Base-by-base conservation (phyloP, 179 eudicot genomes). In the Monotropa hypopitys region DNA sequence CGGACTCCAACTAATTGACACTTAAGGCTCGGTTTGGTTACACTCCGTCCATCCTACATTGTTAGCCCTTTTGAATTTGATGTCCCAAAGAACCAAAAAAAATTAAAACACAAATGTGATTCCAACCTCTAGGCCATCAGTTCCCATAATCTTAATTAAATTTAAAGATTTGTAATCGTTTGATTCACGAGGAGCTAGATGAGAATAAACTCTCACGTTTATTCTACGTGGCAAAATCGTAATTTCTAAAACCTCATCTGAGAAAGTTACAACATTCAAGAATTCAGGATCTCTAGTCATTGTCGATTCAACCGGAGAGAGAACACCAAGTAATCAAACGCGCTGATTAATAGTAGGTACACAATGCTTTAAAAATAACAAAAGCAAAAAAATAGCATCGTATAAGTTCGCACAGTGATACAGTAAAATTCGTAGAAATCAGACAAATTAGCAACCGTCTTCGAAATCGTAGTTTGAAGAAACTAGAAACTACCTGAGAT, bases 401-500 rank as follows among this genome's bases (percentile, higher is more conserved):
- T 3, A n/a, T 11, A 1, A 8, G 3, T 70, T 32, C 38, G 33
- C 50, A 42, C 4, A n/a, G 18, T 8, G 43, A 66, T 66, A 38
- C 47, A 35, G 21, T 42, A 69, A 69, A 21, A 69, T 5, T 18
- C 72, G 49, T 2, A 68, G 3, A 45, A 15, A 21, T 46, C 20
- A 70, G 16, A 45, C 35, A 43, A 46, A 23, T 1, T 23, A 40
- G 53, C 20, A 43, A 70, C 20, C 23, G 63, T 4, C 20, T 5
- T 30, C 28, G 6, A 23, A 40, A n/a, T 45, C 16, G 38, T 21
- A 46, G 26, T 47, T 18, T 46, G 57, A 70, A 70, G 57, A 70
- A 28, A 70, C 13, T 70, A 70, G 57, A 70, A 28, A 70, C 13
- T 70, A 70, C 74, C 74, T 46, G 74, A 28, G 40, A 46, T 47